A percentile compares a stretch with the other conserved stretches of the same genome.
Conservation (phyloP, 129 eudicot genomes). For the Flaveria brownii region DNA sequence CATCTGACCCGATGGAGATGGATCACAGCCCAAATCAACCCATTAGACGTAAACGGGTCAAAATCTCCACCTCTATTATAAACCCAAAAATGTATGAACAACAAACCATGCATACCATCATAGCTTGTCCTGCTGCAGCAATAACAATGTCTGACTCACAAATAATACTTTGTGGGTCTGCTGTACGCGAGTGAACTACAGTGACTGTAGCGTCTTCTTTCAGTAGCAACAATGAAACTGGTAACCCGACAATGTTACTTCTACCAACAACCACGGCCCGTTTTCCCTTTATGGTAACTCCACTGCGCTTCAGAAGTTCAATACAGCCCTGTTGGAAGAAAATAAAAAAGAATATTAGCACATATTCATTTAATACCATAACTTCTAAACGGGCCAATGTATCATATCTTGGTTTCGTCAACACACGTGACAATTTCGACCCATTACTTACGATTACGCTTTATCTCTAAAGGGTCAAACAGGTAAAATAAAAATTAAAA, state of each 20-base stretch:
- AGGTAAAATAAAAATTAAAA: neutral
- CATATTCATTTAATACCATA: neutral
- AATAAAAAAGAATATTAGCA: neutral
- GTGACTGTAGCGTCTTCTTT: constrained; percentile 97
- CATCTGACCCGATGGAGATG: neutral
- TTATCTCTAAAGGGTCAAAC: neutral
- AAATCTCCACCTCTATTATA: neutral
- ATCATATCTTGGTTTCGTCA: neutral
- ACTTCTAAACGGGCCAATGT: neutral
- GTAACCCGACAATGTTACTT: constrained; percentile 98
- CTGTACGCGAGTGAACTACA: constrained; percentile 79
- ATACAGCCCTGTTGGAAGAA: constrained; percentile 70
- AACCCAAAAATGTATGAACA: neutral
- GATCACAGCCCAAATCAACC: neutral
- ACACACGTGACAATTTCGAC: neutral
- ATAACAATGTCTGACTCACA: constrained; percentile 95
- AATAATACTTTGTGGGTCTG: constrained; percentile 72
- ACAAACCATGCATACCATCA: constrained; percentile 61
- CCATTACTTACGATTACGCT: neutral
- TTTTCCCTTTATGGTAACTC: constrained; percentile 80
- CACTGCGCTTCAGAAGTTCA: constrained; percentile 81
- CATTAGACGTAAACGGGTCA: neutral
- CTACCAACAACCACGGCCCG: constrained; percentile 97
- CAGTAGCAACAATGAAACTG: constrained; percentile 81
- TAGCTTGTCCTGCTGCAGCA: constrained; percentile 99